Evolutionary conservation across 495 filamentous ascomycete species (phyloP).

Genomic region (Penicilliopsis zonata): DNA sequence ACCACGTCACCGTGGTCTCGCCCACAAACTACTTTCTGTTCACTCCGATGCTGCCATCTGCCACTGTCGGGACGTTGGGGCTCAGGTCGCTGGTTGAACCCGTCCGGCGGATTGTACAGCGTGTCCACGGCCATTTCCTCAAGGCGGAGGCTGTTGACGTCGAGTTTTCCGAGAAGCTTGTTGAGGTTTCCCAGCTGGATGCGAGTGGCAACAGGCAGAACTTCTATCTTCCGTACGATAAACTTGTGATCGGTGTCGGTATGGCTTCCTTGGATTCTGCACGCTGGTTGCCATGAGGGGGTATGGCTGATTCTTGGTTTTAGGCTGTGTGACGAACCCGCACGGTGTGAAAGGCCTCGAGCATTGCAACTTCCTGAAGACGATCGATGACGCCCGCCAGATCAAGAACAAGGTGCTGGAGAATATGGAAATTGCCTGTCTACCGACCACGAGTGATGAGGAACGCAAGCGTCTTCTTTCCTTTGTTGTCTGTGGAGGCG

Average conservation of each 20-base stretch:
- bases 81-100: constrained; percentile 86
- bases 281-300: no score
- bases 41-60: constrained; percentile 93
- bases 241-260: constrained; percentile 91
- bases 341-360: constrained; percentile 95
- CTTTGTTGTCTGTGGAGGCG: constrained; percentile 90
- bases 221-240: constrained; percentile 98
- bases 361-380: constrained; percentile 88
- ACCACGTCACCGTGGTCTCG: constrained; percentile 88
- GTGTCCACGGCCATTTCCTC: constrained; percentile 78
- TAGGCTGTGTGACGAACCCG: constrained; percentile 79
- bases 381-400: constrained; percentile 76
- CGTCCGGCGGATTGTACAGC: constrained; percentile 67
- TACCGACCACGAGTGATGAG: constrained; percentile 83
- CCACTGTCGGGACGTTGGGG: constrained; percentile 91
- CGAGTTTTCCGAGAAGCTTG: constrained; percentile 79
- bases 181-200: constrained; percentile 71
- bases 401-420: constrained; percentile 87
- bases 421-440: constrained; percentile 85
- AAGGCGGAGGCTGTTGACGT: constrained; percentile 77
- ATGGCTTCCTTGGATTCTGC: constrained; percentile 13
- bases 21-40: constrained; percentile 96
- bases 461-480: constrained; percentile 80
- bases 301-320: constrained; percentile 5
- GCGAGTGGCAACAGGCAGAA: constrained; percentile 53